Evolutionary conservation across 345 rosid species (phyloP).

Genomic region (Heritiera fomes): DNA sequence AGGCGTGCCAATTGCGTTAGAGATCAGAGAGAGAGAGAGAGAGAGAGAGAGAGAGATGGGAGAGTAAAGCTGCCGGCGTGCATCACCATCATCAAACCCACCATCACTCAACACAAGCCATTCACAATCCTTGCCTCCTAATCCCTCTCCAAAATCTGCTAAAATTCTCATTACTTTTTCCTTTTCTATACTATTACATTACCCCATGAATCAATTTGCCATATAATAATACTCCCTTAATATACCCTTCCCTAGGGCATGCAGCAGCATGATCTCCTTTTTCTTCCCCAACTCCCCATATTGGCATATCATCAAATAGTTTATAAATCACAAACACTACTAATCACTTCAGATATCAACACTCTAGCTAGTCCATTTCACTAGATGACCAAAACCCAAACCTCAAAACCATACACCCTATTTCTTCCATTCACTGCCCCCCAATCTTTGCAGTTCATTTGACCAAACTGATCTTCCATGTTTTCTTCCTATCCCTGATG

Average conservation of each 20-base stretch:
- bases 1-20: conserved; percentile 62
- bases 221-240: conserved; percentile 21
- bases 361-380: conserved; percentile 29
- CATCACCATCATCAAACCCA: conserved; percentile 75
- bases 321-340: background rate
- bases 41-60: conserved; percentile 28
- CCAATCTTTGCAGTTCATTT: conserved; percentile 13
- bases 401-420: background rate
- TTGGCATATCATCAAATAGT: conserved; percentile 11
- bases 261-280: conserved; percentile 40
- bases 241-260: conserved; percentile 36
- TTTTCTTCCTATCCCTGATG: conserved; percentile 17
- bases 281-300: background rate
- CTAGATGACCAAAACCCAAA: conserved; percentile 8
- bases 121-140: conserved; percentile 68
- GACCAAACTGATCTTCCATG: conserved; percentile 9
- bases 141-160: conserved; percentile 76
- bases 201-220: conserved; percentile 24
- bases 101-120: conserved; percentile 30
- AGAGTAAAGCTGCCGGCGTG: conserved; percentile 97
- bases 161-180: conserved; percentile 26
- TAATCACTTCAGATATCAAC: background rate
- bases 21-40: conserved; percentile 28
- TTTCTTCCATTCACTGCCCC: conserved; percentile 2
- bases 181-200: conserved; percentile 27